Conservation (phyloP, 805 yeast species). For the Hermanozyma aechmeae region DNA sequence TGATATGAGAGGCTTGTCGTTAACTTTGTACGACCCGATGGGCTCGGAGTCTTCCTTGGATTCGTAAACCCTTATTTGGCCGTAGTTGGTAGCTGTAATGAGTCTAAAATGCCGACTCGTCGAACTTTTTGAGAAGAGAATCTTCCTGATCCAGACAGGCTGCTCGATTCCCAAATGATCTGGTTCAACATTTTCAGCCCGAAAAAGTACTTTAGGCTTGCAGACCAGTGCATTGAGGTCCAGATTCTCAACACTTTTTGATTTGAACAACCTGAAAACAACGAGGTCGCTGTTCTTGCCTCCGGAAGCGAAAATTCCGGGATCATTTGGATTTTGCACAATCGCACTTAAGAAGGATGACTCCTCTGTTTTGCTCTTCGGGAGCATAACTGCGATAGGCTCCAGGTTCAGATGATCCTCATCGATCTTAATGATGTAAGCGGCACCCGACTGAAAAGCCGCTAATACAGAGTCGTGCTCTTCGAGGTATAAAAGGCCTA, state of each 20-base stretch:
- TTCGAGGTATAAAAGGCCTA: constrained; percentile 20
- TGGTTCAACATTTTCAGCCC: constrained; percentile 77
- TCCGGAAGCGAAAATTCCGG: constrained; percentile 64
- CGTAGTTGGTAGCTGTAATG: constrained; percentile 62
- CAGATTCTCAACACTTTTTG: constrained; percentile 12
- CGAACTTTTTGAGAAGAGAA: constrained; percentile 30
- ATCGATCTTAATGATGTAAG: constrained; percentile 29
- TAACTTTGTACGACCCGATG: constrained; percentile 39
- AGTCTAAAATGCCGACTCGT: constrained; percentile 28
- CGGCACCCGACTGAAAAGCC: constrained; percentile 37
- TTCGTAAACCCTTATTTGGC: constrained; percentile 69
- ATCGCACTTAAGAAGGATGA: constrained; percentile 36
- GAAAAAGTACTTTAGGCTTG: constrained; percentile 35
- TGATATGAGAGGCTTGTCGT: constrained; percentile 45
- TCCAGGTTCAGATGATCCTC: constrained; percentile 18
- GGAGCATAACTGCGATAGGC: constrained; percentile 15
- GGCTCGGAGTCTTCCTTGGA: constrained; percentile 66
- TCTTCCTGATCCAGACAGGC: constrained; percentile 68
- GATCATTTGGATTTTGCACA: constrained; percentile 36
- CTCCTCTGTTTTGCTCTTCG: constrained; percentile 4
- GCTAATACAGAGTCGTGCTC: constrained; percentile 25
- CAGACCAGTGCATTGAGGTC: constrained; percentile 5
- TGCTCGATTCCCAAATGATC: constrained; percentile 70
- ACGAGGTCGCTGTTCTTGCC: constrained; percentile 77
- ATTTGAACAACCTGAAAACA: constrained; percentile 29